Conservation (phyloP, 805 yeast genomes). For the Allodekkera sacchari region DNA sequence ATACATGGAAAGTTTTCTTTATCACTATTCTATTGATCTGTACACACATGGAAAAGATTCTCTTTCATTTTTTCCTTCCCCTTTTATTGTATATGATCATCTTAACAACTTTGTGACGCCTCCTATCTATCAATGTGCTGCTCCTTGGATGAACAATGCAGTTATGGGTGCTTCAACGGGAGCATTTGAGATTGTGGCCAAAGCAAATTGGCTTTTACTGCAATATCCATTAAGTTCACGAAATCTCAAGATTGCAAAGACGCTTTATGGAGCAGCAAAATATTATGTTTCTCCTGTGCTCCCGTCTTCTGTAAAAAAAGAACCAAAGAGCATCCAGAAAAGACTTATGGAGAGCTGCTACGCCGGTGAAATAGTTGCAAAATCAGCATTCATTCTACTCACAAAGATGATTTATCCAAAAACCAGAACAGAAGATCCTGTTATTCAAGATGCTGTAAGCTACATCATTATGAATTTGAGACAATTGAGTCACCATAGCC, state of each 20-base stretch:
- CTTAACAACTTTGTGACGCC: slow-evolving; percentile 21
- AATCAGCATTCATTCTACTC: slow-evolving; percentile 8
- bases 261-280: slow-evolving; percentile 7
- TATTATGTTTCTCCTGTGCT: slow-evolving; percentile 10
- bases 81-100: slow-evolving; percentile 30
- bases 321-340: slow-evolving; percentile 11
- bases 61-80: slow-evolving; percentile 28
- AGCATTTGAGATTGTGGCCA: slow-evolving; percentile 31
- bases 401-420: slow-evolving; percentile 9
- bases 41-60: slow-evolving; percentile 25
- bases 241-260: slow-evolving; percentile 2
- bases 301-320: slow-evolving; percentile 9
- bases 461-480: slow-evolving; percentile 5
- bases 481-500: slow-evolving; percentile 10
- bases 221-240: slow-evolving; percentile 8
- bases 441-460: slow-evolving; percentile 6
- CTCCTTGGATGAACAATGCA: slow-evolving; percentile 35
- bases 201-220: slow-evolving; percentile 27
- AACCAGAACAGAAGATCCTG: slow-evolving; percentile 1
- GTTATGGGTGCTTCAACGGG: slow-evolving; percentile 31
- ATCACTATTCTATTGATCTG: slow-evolving; percentile 31
- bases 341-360: slow-evolving; percentile 14
- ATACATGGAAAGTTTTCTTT: slow-evolving; percentile 36
- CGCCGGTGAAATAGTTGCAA: slow-evolving; percentile 10
- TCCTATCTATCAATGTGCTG: slow-evolving; percentile 26